phyloP scores from a whole-genome alignment of 192 early-diverging fungal species.

The Coemansia sp. region DNA sequence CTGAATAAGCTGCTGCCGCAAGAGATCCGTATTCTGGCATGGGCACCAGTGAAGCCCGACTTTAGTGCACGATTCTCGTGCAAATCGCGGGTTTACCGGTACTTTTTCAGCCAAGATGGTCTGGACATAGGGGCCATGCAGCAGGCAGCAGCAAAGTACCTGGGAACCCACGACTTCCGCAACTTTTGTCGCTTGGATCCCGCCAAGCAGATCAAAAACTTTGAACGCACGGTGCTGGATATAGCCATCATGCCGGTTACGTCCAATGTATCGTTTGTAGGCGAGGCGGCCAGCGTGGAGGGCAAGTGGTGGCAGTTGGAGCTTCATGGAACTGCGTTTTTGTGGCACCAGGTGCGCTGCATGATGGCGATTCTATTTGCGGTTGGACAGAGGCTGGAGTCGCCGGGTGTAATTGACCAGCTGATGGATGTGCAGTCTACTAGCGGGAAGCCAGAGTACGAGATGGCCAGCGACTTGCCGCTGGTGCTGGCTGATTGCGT shows the following conservation, averaged over 20 bases:
- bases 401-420: constrained; percentile 63
- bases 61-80: constrained; percentile 92
- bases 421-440: constrained; percentile 67
- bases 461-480: constrained; percentile 87
- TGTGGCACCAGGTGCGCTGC: constrained; percentile 98
- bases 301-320: constrained; percentile 60
- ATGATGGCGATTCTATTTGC: constrained; percentile 90
- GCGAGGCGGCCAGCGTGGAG: constrained; percentile 10
- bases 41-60: constrained; percentile 71
- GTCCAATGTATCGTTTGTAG: constrained; percentile 25
- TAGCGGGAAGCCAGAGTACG: constrained; percentile 80
- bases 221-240: constrained; percentile 69
- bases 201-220: constrained; percentile 74
- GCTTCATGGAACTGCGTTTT: constrained; percentile 83
- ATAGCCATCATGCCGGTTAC: constrained; percentile 59
- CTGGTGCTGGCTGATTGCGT: constrained; percentile 86
- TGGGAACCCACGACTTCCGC: constrained; percentile 89
- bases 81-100: constrained; percentile 80
- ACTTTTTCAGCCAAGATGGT: constrained; percentile 69
- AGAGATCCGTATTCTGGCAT: constrained; percentile 89
- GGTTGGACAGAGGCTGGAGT: constrained; percentile 78
- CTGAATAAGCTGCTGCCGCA: constrained; percentile 82
- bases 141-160: constrained; percentile 62
- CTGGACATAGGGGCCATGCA: constrained; percentile 79
- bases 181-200: constrained; percentile 96